phyloP scores from a whole-genome alignment of 225 moss, liverwort and hornwort species.

The Asterella californica region DNA sequence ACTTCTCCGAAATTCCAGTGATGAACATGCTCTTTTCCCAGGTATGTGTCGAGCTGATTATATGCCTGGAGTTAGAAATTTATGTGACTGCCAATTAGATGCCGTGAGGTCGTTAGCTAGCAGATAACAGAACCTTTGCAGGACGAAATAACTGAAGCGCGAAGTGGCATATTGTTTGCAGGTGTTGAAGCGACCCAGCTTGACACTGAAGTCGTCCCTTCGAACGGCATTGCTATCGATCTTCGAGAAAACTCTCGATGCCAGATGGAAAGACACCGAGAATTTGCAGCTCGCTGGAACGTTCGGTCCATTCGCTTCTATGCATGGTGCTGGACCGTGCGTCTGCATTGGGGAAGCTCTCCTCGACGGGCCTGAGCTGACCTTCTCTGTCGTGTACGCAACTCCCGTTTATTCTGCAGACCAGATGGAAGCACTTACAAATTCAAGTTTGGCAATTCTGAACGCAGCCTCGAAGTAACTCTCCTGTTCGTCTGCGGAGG shows the following conservation, averaged over 20 bases:
- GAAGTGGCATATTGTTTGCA: conserved; percentile 12
- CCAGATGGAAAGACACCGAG: conserved; percentile 51
- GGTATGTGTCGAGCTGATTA: conserved; percentile 21
- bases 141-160: neutral
- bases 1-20: conserved; percentile 76
- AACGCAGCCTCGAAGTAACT: conserved; percentile 12
- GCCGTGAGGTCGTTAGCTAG: too few relatives aligned
- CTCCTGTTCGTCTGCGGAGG: neutral
- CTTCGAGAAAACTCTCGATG: conserved; percentile 50
- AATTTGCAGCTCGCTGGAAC: conserved; percentile 64
- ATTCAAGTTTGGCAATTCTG: conserved; percentile 52
- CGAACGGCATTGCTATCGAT: conserved; percentile 64
- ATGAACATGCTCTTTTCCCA: conserved; percentile 85
- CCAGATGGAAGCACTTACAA: conserved; percentile 61
- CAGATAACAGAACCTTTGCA: neutral
- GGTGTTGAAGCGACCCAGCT: conserved; percentile 71
- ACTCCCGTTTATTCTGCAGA: conserved; percentile 58
- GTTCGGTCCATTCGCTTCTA: conserved; percentile 66
- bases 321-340: conserved; percentile 94
- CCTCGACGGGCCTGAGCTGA: conserved; percentile 61
- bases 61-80: too few relatives aligned
- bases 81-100: too few relatives aligned
- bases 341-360: conserved; percentile 51
- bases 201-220: conserved; percentile 72
- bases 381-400: conserved; percentile 50